Conservation (phyloP, 2,329 filamentous ascomycete genomes). For the Neonectria sp. region DNA sequence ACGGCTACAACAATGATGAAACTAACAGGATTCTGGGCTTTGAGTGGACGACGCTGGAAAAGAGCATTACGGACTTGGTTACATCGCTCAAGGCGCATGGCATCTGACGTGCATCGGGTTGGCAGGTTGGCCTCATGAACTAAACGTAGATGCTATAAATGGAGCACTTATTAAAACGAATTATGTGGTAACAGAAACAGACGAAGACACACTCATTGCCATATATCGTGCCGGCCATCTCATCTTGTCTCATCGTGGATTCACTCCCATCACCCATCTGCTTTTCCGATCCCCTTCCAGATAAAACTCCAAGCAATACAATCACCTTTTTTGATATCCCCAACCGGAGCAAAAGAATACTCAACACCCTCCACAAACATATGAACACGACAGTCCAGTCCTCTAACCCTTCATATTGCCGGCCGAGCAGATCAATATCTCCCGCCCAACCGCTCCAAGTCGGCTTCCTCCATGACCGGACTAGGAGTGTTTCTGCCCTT, state of each 20-base stretch:
- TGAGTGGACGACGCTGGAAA: conserved; percentile 73
- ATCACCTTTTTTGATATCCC: neutral
- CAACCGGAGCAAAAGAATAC: neutral
- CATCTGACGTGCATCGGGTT: conserved; percentile 33
- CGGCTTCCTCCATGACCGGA: conserved; percentile 40
- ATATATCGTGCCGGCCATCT: conserved; percentile 14
- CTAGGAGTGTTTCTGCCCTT: conserved; percentile 20
- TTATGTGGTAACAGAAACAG: conserved; percentile 23
- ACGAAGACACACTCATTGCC: conserved; percentile 11
- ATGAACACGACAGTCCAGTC: neutral
- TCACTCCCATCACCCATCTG: conserved; percentile 5
- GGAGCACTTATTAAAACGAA: neutral
- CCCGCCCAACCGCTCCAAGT: conserved; percentile 49
- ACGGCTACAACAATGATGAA: conserved; percentile 70
- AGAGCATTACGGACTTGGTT: conserved; percentile 74
- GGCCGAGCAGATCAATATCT: conserved; percentile 35
- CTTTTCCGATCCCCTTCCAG: neutral
- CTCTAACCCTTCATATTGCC: neutral
- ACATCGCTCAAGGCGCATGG: conserved; percentile 70
- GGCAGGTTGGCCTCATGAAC: neutral
- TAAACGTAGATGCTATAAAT: neutral
- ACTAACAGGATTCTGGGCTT: conserved; percentile 74
- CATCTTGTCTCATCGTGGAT: conserved; percentile 16
- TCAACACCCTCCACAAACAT: neutral
- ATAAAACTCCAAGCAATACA: neutral